Conservation (phyloP, 257 asterid species). For the Capsicum pubescens region DNA sequence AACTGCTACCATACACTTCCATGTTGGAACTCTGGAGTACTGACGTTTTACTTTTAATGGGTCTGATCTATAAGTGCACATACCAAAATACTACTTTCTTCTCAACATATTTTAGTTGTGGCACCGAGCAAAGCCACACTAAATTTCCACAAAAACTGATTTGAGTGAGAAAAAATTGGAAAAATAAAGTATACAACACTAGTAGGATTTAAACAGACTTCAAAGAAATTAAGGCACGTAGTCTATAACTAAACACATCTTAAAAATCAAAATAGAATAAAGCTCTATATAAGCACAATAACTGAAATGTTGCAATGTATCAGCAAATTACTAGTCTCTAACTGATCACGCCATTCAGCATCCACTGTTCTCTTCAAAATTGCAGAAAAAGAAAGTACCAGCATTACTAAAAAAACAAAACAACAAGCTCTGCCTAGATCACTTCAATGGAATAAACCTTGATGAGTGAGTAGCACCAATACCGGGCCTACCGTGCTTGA, state of each 20-base stretch:
- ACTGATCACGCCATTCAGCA: not conserved
- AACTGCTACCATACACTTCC: not conserved
- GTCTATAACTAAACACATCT: not conserved
- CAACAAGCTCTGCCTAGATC: not conserved
- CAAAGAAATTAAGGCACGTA: not conserved
- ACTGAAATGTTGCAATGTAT: not conserved
- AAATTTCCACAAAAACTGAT: not conserved
- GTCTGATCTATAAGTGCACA: too few species aligned
- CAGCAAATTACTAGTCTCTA: not conserved
- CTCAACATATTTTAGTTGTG: not conserved
- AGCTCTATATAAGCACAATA: not conserved
- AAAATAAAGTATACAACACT: not conserved
- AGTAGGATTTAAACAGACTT: not conserved
- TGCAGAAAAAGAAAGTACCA: constrained; percentile 20
- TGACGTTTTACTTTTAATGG: not conserved
- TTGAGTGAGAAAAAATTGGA: not conserved
- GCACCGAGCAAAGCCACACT: not conserved
- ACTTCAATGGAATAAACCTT: constrained; percentile 39
- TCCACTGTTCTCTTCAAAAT: constrained; percentile 17
- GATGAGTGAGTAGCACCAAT: constrained; percentile 41
- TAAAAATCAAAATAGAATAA: not conserved
- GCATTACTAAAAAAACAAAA: constrained; percentile 13
- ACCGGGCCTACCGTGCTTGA: constrained; percentile 39
- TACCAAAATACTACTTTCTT: not conserved
- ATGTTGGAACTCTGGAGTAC: rapidly evolving